Conservation (phyloP, 2,329 filamentous ascomycete genomes). For the Cytospora paraplurivora region DNA sequence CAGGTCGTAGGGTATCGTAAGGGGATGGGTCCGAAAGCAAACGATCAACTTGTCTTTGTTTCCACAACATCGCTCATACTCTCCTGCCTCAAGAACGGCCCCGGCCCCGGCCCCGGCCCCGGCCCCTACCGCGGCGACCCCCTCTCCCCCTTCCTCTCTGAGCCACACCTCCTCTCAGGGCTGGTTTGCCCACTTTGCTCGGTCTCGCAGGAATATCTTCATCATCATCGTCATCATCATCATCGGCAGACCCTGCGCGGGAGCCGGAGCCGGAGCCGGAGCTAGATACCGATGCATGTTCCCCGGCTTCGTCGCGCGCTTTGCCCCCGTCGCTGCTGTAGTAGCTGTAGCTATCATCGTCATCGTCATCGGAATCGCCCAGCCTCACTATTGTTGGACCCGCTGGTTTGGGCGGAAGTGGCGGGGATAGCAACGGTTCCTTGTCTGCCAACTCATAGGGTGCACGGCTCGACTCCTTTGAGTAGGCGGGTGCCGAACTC, state of each 20-base stretch:
- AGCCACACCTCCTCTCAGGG: conserved; percentile 18
- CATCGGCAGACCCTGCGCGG: conserved; percentile 17
- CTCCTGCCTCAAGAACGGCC: conserved; percentile 25
- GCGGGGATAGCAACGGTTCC: conserved; percentile 14
- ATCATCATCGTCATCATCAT: conserved; percentile 31
- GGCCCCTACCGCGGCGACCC: conserved; percentile 1
- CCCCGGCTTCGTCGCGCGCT: conserved; percentile 1
- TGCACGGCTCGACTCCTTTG: conserved; percentile 11
- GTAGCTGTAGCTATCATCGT: conserved; percentile 31
- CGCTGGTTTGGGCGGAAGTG: conserved; percentile 25
- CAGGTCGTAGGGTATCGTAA: background rate
- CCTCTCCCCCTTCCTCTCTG: conserved; percentile 24
- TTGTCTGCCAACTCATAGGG: background rate
- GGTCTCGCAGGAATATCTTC: conserved; percentile 21
- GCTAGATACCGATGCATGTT: conserved; percentile 26
- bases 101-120: conserved; percentile 26
- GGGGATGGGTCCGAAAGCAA: background rate
- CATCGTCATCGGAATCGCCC: conserved; percentile 33
- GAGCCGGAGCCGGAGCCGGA: background rate
- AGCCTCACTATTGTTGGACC: conserved; percentile 41
- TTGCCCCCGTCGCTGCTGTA: conserved; percentile 19
- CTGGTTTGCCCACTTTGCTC: conserved; percentile 29
- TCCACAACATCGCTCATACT: conserved; percentile 6
- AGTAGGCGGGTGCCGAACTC: conserved; percentile 1
- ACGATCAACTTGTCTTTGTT: background rate